Conservation (phyloP, 2,329 filamentous ascomycete species). For the Pseudogymnoascus sp. region DNA sequence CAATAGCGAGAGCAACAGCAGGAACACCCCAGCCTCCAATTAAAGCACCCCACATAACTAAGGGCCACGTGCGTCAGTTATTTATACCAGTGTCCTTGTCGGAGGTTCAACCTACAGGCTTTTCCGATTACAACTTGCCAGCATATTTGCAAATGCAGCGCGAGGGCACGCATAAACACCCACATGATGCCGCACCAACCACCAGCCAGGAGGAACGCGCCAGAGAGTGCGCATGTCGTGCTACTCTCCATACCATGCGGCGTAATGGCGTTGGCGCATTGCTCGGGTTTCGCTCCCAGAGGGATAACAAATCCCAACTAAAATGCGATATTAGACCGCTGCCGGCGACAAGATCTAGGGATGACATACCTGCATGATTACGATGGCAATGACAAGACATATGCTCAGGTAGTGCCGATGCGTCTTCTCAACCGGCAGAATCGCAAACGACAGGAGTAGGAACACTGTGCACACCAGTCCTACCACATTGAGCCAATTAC, state of each 20-base stretch:
- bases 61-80: background rate
- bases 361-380: conserved; percentile 66
- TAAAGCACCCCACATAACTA: conserved; percentile 73
- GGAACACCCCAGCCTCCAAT: conserved; percentile 78
- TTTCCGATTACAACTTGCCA: conserved; percentile 88
- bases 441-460: conserved; percentile 68
- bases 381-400: conserved; percentile 66
- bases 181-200: conserved; percentile 80
- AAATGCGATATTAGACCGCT: conserved; percentile 20
- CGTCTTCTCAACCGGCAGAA: conserved; percentile 80
- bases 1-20: conserved; percentile 62
- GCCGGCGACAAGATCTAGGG: background rate
- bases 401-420: conserved; percentile 89
- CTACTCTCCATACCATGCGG: conserved; percentile 84
- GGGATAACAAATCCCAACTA: conserved; percentile 88
- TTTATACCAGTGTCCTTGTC: background rate
- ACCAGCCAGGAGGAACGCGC: conserved; percentile 75
- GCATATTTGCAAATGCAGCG: conserved; percentile 93
- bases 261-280: conserved; percentile 86
- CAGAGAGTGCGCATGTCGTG: conserved; percentile 77
- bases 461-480: conserved; percentile 65
- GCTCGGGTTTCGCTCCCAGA: conserved; percentile 63
- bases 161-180: conserved; percentile 83
- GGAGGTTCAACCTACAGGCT: conserved; percentile 39
- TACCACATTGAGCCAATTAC: conserved; percentile 76